Evolutionary conservation across 495 filamentous ascomycete genomes (phyloP), one percentile per base, ranked within the genome.

Genomic region (Hypoxylon intermedium): DNA sequence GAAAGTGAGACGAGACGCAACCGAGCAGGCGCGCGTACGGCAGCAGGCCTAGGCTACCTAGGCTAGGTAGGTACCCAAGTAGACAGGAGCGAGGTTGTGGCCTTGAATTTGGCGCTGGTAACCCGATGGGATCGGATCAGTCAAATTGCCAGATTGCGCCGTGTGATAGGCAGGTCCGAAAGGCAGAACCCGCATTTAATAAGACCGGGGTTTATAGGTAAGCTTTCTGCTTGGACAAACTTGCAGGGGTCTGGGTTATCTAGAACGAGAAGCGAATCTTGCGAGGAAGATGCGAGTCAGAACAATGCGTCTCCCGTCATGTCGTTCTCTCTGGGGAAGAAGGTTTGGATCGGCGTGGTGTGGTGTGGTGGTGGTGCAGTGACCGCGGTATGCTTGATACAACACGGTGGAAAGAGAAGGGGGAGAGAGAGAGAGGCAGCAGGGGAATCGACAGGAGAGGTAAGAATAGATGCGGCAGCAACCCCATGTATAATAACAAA

Each of bases 121-220:
- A 65, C 54, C 59, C 53, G 53, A 58, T 57, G 60, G 60, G 61
- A 63, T 63, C 52, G 59, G 63, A 69, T 67, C 60, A 67, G 63
- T 61, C 54, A 53, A 67, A 64, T 67, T 69, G 59, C 63, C 55
- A 67, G 63, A 69, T 67, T 67, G 53, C 47, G 63, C 58, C 46
- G 56, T 61, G 36, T 67, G 63, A 67, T 67, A 67, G 63, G 63
- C 48, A 67, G 63, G 63, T 53, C 53, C 43, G 36, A 61, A 53
- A 43, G 57, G 57, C 42, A 48, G 53, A 67, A 49, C 63, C 62
- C 58, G 52, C 58, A 62, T 53, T 67, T 58, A 61, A 54, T 52
- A 60, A 43, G 43, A 52, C 63, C 52, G 48, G 63, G 53, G 58
- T 62, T 50, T 58, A 58, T 62, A n/a, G n/a, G n/a, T n/a, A 67